Evolutionary conservation across 306 rosid genomes (phyloP).

Genomic region (Fragaria nilgerrensis): DNA sequence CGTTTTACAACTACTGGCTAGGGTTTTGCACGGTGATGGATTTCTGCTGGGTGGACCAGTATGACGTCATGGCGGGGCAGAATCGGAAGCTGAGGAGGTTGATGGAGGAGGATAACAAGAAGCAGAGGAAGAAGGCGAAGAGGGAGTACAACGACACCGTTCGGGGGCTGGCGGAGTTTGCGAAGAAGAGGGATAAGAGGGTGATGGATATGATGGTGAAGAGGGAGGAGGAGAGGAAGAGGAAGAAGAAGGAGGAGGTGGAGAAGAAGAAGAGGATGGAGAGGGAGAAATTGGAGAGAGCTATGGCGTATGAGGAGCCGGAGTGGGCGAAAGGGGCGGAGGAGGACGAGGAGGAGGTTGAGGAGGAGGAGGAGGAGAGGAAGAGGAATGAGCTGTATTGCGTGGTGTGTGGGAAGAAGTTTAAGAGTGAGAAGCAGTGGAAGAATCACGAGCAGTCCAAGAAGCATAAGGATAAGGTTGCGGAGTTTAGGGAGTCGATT

Average conservation of each 20-base stretch:
- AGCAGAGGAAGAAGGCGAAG: conserved; percentile 38
- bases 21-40: conserved; percentile 90
- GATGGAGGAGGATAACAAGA: conserved; percentile 97
- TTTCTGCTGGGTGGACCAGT: conserved; percentile 84
- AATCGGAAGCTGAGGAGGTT: conserved; percentile 73
- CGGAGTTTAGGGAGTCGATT: conserved; percentile 60
- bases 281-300: conserved; percentile 85
- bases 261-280: conserved; percentile 68
- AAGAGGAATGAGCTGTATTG: conserved; percentile 70
- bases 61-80: conserved; percentile 67
- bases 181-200: conserved; percentile 93
- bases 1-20: conserved; percentile 75
- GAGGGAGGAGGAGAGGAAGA: conserved; percentile 68
- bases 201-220: conserved; percentile 87
- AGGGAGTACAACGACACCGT: conserved; percentile 89
- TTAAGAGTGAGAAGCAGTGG: conserved; percentile 99
- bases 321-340: conserved; percentile 22
- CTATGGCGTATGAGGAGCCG: conserved; percentile 44
- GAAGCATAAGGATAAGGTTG: conserved; percentile 90
- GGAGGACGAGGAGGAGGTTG: conserved; percentile 30
- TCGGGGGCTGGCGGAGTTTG: conserved; percentile 84
- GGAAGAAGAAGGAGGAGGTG: conserved; percentile 57
- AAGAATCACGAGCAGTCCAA: conserved; percentile 97
- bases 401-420: conserved; percentile 92
- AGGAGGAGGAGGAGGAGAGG: conserved; percentile 38